Evolutionary conservation across 2,329 filamentous ascomycete species (phyloP).

Genomic region (Lachnellula hyalina): DNA sequence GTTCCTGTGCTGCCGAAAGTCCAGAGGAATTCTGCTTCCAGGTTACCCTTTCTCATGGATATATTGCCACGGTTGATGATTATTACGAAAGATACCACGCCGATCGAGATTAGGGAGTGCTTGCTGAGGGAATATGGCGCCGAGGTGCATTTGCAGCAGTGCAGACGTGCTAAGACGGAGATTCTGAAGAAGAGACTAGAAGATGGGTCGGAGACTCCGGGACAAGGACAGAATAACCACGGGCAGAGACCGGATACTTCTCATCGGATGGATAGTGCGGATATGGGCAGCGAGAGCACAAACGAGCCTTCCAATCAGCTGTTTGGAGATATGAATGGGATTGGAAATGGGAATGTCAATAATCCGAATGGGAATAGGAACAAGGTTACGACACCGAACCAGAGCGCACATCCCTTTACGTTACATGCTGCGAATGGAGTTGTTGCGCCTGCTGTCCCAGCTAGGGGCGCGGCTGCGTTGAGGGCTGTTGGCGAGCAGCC

Average conservation of each 20-base stretch:
- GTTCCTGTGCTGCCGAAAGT: slow-evolving; percentile 29
- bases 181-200: slow-evolving; percentile 27
- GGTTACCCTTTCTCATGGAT: slow-evolving; percentile 53
- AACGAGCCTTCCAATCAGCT: slow-evolving; percentile 17
- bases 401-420: slow-evolving; percentile 19
- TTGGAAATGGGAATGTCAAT: not conserved
- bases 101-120: slow-evolving; percentile 53
- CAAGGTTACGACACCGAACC: slow-evolving; percentile 3
- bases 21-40: slow-evolving; percentile 28
- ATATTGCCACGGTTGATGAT: slow-evolving; percentile 55
- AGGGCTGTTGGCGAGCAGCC: slow-evolving; percentile 25
- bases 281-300: slow-evolving; percentile 16
- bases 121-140: slow-evolving; percentile 37
- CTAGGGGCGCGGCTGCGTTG: slow-evolving; percentile 16
- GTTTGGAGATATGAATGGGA: slow-evolving; percentile 16
- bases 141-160: slow-evolving; percentile 31
- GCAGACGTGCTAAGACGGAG: slow-evolving; percentile 30
- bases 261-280: not conserved
- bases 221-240: slow-evolving; percentile 2
- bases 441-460: slow-evolving; percentile 23
- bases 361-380: slow-evolving; percentile 6
- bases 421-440: slow-evolving; percentile 26
- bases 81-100: slow-evolving; percentile 53
- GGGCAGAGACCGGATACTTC: not conserved
- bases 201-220: slow-evolving; percentile 5